phyloP scores from a whole-genome alignment of 805 yeast species.

The Zygoascus ofunaensis region DNA sequence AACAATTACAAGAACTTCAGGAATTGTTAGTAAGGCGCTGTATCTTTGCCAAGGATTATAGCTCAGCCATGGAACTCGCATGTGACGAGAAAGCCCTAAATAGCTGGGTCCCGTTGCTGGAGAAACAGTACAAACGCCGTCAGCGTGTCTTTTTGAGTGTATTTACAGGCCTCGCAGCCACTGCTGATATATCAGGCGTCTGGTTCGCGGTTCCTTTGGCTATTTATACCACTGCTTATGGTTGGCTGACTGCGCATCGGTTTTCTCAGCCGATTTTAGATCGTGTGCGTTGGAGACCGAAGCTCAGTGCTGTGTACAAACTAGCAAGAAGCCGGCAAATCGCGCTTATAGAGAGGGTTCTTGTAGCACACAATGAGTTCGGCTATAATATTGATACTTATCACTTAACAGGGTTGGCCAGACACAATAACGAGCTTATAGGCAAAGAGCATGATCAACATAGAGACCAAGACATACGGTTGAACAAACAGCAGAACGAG shows the following conservation, averaged over 20 bases:
- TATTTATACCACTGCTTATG: not conserved
- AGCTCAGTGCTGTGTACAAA: constrained; percentile 1
- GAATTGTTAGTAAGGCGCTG: not conserved
- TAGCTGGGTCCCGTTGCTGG: not conserved
- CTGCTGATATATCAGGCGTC: not conserved
- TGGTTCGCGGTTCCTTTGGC: constrained; percentile 1
- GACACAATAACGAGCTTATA: too few species aligned
- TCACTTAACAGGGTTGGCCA: too few species aligned
- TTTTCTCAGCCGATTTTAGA: constrained; percentile 1
- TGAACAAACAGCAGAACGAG: too few species aligned
- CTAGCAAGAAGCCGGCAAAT: constrained; percentile 9
- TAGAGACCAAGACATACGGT: too few species aligned
- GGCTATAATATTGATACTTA: constrained; percentile 8
- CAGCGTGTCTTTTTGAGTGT: not conserved
- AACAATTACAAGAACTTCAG: not conserved
- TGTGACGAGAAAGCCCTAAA: not conserved
- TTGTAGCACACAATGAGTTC: constrained; percentile 18
- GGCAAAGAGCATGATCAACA: too few species aligned
- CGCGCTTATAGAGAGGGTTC: constrained; percentile 17
- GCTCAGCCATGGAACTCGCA: constrained; percentile 2
- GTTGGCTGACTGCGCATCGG: not conserved
- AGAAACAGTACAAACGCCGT: not conserved
- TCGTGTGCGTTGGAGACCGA: constrained; percentile 2
- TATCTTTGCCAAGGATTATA: not conserved
- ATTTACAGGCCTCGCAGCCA: not conserved